Evolutionary conservation across 2,329 filamentous ascomycete species (phyloP).

Genomic region (Aureobasidium sp.): DNA sequence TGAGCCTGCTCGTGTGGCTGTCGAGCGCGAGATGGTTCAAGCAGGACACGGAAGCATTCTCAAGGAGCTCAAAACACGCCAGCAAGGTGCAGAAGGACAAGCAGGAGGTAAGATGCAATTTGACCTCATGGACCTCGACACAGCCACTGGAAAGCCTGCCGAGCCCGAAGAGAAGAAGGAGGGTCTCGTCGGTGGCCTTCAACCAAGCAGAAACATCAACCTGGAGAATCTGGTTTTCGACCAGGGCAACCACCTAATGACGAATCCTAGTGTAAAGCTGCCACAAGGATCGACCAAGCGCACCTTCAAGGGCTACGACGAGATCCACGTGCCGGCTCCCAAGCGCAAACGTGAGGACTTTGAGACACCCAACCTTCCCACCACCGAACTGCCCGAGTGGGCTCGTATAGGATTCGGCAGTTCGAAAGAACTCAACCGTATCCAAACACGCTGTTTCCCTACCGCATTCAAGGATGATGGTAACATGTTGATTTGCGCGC

Average conservation of each 20-base stretch:
- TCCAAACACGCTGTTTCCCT: constrained; percentile 89
- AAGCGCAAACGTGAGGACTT: constrained; percentile 77
- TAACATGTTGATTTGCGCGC: constrained; percentile 96
- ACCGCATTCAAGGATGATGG: constrained; percentile 89
- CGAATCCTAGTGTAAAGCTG: constrained; percentile 90
- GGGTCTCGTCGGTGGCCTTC: constrained; percentile 70
- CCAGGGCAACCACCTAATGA: constrained; percentile 98
- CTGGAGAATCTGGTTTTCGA: constrained; percentile 95
- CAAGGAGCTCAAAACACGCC: constrained; percentile 75
- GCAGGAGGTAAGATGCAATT: constrained; percentile 69
- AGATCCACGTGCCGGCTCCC: constrained; percentile 91
- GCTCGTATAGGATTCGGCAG: constrained; percentile 77
- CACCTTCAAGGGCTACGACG: constrained; percentile 96
- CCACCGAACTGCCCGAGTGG: constrained; percentile 88
- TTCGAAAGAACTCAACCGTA: constrained; percentile 83
- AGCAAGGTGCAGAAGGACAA: constrained; percentile 52
- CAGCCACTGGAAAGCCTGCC: constrained; percentile 34
- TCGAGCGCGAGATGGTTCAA: constrained; percentile 87
- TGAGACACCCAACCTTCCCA: constrained; percentile 69
- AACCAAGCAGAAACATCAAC: constrained; percentile 82
- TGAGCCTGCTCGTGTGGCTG: constrained; percentile 60
- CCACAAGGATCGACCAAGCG: constrained; percentile 93
- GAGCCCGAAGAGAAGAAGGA: constrained; percentile 51
- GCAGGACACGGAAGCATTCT: constrained; percentile 81
- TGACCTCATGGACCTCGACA: constrained; percentile 72